A percentile compares a stretch with the other conserved stretches of the same genome.
Conservation (phyloP, 2,329 filamentous ascomycete species). For the Colletotrichum higginsianum region DNA sequence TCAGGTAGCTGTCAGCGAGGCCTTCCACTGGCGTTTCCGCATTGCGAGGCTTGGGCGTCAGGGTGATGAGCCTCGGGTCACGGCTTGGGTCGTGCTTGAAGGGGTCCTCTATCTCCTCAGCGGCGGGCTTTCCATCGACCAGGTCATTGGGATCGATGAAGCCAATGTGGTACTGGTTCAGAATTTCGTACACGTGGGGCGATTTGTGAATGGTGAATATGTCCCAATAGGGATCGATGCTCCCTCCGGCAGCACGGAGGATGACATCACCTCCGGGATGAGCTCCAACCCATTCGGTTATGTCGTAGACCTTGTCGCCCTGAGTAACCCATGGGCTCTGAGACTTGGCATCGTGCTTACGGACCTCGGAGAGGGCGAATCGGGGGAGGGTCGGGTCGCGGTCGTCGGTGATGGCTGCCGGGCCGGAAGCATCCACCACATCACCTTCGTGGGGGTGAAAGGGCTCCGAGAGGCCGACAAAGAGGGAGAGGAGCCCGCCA, state of each 20-base stretch:
- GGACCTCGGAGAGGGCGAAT: slow-evolving; percentile 66
- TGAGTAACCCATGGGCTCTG: slow-evolving; percentile 75
- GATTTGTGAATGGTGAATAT: slow-evolving; percentile 80
- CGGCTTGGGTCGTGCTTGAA: slow-evolving; percentile 69
- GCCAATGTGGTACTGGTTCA: slow-evolving; percentile 76
- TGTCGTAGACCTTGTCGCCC: slow-evolving; percentile 77
- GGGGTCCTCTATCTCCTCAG: slow-evolving; percentile 72
- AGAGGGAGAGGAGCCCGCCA: slow-evolving; percentile 41
- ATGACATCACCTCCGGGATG: slow-evolving; percentile 80
- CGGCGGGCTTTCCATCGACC: slow-evolving; percentile 67
- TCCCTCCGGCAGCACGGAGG: slow-evolving; percentile 74
- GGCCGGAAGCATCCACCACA: slow-evolving; percentile 24
- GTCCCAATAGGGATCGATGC: slow-evolving; percentile 78
- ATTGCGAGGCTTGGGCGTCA: slow-evolving; percentile 71
- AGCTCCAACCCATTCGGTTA: slow-evolving; percentile 76
- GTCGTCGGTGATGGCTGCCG: slow-evolving; percentile 43
- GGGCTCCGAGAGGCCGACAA: slow-evolving; percentile 41
- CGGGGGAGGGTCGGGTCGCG: slow-evolving; percentile 62
- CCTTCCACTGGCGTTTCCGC: slow-evolving; percentile 70
- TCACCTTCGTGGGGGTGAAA: slow-evolving; percentile 31
- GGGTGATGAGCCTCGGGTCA: slow-evolving; percentile 65
- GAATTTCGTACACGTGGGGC: slow-evolving; percentile 74
- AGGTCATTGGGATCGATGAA: slow-evolving; percentile 72
- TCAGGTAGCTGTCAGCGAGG: slow-evolving; percentile 66
- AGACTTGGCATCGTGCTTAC: slow-evolving; percentile 67